phyloP scores from a whole-genome alignment of 2,329 filamentous ascomycete species.

The Pestalotiopsis fici region DNA sequence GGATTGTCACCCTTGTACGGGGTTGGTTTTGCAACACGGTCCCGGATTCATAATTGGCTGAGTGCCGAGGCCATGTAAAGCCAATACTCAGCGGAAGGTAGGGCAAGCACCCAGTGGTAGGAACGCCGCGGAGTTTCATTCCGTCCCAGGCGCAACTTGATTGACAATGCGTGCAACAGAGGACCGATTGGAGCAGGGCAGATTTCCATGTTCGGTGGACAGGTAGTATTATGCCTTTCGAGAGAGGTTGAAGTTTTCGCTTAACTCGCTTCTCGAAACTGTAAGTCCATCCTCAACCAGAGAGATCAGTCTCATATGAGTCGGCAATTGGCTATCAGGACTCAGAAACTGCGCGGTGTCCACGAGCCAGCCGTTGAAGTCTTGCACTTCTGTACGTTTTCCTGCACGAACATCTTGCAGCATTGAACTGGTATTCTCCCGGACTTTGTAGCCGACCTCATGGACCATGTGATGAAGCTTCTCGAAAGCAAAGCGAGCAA shows the following conservation, averaged over 20 bases:
- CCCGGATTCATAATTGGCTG: not conserved
- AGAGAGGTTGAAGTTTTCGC: not conserved
- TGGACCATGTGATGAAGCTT: constrained; percentile 47
- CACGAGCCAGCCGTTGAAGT: constrained; percentile 62
- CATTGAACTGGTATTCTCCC: constrained; percentile 62
- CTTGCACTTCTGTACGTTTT: constrained; percentile 54
- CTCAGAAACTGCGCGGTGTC: constrained; percentile 44
- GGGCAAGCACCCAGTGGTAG: not conserved
- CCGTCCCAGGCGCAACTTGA: not conserved
- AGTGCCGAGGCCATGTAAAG: not conserved
- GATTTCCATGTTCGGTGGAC: not conserved
- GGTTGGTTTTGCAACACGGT: not conserved
- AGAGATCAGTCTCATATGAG: constrained; percentile 41
- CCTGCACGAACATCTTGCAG: constrained; percentile 57
- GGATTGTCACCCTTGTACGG: not conserved
- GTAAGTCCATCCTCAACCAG: constrained; percentile 38
- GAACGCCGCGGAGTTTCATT: not conserved
- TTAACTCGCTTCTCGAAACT: not conserved
- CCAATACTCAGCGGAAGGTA: not conserved
- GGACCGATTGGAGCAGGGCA: not conserved
- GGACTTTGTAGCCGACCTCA: constrained; percentile 47
- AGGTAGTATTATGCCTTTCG: not conserved
- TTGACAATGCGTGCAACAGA: not conserved
- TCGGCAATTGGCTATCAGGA: constrained; percentile 31
- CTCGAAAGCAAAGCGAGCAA: constrained; percentile 43